Conservation (phyloP, 768 basidiomycete species). For the Termitomyces sp. region DNA sequence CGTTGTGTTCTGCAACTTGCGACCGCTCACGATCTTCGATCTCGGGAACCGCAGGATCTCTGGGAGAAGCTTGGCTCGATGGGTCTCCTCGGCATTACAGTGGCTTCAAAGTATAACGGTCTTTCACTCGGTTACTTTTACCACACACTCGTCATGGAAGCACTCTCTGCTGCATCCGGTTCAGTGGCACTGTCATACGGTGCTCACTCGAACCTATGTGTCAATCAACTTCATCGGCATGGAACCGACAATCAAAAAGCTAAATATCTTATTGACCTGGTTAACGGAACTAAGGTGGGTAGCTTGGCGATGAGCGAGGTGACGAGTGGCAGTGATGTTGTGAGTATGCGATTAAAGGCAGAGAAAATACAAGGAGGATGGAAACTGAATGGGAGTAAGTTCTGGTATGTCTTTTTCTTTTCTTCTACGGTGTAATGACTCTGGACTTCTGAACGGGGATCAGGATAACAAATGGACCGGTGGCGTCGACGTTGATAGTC, state of each 20-base stretch:
- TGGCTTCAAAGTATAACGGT: slow-evolving; percentile 75
- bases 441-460: slow-evolving; percentile 4
- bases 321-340: slow-evolving; percentile 91
- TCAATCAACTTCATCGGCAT: slow-evolving; percentile 80
- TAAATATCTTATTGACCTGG: slow-evolving; percentile 77
- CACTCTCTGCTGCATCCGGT: slow-evolving; percentile 83
- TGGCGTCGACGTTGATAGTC: slow-evolving; percentile 85
- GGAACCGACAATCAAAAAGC: slow-evolving; percentile 79
- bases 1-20: background rate
- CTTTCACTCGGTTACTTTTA: slow-evolving; percentile 79
- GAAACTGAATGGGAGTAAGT: slow-evolving; percentile 85
- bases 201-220: slow-evolving; percentile 87
- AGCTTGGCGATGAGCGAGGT: slow-evolving; percentile 94
- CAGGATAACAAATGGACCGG: slow-evolving; percentile 95
- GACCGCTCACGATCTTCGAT: slow-evolving; percentile 5
- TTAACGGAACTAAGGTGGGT: slow-evolving; percentile 80
- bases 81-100: slow-evolving; percentile 89
- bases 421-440: background rate
- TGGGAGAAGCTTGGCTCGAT: slow-evolving; percentile 89
- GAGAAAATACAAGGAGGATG: slow-evolving; percentile 74
- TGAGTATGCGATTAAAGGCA: slow-evolving; percentile 85
- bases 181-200: slow-evolving; percentile 91
- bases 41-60: slow-evolving; percentile 47
- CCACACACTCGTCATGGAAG: slow-evolving; percentile 93
- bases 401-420: slow-evolving; percentile 56